Evolutionary conservation across 208 protist species (phyloP), one percentile per base, ranked within the genome.

Genomic region (Porcisia hertigi): DNA sequence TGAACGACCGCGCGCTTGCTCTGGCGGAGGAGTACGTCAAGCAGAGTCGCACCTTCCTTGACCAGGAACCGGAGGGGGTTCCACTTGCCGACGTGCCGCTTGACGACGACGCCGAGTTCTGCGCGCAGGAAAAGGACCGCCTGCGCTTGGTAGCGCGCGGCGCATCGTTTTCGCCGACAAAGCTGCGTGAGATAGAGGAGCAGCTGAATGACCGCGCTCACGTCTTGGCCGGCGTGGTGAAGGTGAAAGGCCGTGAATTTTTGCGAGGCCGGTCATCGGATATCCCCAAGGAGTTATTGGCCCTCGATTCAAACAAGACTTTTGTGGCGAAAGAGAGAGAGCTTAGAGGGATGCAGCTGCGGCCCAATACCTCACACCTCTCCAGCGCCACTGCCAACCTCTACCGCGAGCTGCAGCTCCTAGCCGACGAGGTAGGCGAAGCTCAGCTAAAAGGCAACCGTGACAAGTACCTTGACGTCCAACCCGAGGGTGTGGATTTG

Each of bases 41-140:
- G 34, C 69, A 64, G n/a, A 88, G 85, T 73, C 84, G 89, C 60
- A 85, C 54, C 65, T 92, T 89, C 76, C 84, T 96, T 23, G 87
- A 94, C 69, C 83, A 82, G n/a, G 82, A 89, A 71, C 92, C 88
- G 49, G 88, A 93, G 67, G 88, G 90, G 55, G 72, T 96, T 53
- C 66, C 86, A 57, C 79, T 96, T 30, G 72, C 57, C 18, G 82
- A 93, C 30, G 73, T 96, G 30, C 86, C 82, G 25, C 86, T 96
- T 11, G 85, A 90, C 78, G 30, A 69, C 36, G 88, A 96, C 79
- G 66, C 64, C 16, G 49, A 62, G 41, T 96, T 92, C 72, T 71
- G 81, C 53, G 64, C 63, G 25, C 76, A 84, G 63, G 89, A 92
- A 69, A 77, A 72, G 62, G 79, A 85, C 34, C 82, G 80, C 5